phyloP scores from a whole-genome alignment of 2,329 filamentous ascomycete species.

The Lasiodiplodia sp. region DNA sequence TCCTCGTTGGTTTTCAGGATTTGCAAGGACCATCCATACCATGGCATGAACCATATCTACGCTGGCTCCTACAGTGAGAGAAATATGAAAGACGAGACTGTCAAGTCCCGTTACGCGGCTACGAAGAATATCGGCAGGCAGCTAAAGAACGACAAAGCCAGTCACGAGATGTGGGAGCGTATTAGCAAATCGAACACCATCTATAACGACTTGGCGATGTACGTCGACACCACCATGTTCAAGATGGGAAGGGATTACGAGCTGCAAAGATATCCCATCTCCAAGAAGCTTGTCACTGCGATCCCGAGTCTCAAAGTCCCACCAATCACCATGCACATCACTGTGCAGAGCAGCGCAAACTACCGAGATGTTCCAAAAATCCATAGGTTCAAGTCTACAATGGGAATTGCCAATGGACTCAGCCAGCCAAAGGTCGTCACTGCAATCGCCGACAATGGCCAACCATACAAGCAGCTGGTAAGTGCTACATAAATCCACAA shows the following conservation, averaged over 20 bases:
- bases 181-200: conserved; percentile 76
- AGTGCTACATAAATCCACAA: conserved; percentile 38
- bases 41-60: conserved; percentile 97
- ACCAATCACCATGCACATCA: conserved; percentile 85
- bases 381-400: conserved; percentile 72
- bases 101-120: conserved; percentile 75
- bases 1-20: conserved; percentile 79
- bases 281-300: conserved; percentile 67
- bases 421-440: conserved; percentile 95
- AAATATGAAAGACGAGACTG: conserved; percentile 73
- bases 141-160: conserved; percentile 61
- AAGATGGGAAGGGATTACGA: conserved; percentile 71
- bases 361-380: conserved; percentile 82
- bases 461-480: conserved; percentile 83
- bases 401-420: conserved; percentile 87
- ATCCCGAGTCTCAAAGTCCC: conserved; percentile 75
- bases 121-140: conserved; percentile 72
- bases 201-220: conserved; percentile 70
- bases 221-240: conserved; percentile 69
- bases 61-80: conserved; percentile 71
- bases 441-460: conserved; percentile 77
- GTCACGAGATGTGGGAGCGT: conserved; percentile 69
- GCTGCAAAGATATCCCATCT: conserved; percentile 69
- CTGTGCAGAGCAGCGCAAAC: conserved; percentile 72
- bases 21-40: conserved; percentile 91